These are phyloP conservation scores for Plasmodium fragile DNA, from an alignment of 169 alveolate genomes.

Conservation along the genomic window DNA sequence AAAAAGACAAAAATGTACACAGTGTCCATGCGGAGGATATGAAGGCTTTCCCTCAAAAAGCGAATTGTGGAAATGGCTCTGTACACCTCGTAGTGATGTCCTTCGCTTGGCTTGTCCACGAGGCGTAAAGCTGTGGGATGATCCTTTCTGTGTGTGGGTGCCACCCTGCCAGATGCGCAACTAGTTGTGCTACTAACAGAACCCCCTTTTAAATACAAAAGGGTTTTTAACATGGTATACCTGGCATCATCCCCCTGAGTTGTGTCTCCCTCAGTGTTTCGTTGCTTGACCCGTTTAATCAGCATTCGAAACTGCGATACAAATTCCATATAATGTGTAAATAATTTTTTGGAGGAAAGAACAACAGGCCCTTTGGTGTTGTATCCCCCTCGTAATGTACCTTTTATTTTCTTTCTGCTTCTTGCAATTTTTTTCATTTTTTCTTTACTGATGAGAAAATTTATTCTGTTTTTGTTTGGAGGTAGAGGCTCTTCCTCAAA, in stretches of 20 bases:
- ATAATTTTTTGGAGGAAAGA: conserved; percentile 46
- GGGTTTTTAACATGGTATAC: conserved; percentile 26
- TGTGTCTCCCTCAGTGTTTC: not conserved
- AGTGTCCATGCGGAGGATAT: conserved; percentile 42
- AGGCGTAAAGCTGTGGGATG: not conserved
- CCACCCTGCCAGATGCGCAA: not conserved
- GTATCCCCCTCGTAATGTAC: conserved; percentile 13
- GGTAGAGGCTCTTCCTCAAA: conserved; percentile 1
- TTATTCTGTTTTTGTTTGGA: not conserved
- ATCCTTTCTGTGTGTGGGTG: not conserved
- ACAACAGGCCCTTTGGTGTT: not conserved
- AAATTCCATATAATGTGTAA: conserved; percentile 8
- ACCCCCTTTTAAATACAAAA: conserved; percentile 27
- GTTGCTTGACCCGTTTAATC: not conserved
- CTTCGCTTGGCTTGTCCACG: not conserved
- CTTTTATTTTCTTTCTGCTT: conserved; percentile 29
- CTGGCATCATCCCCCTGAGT: not conserved
- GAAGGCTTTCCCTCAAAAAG: conserved; percentile 1
- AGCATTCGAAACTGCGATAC: conserved; percentile 4
- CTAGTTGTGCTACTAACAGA: not conserved
- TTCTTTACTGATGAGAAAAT: not conserved
- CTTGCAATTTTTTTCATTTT: not conserved
- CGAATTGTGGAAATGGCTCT: conserved; percentile 27
- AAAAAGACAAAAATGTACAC: conserved; percentile 52
- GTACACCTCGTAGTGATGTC: not conserved